phyloP scores from a whole-genome alignment of 495 filamentous ascomycete genomes.

The Podospora tetraspora region DNA sequence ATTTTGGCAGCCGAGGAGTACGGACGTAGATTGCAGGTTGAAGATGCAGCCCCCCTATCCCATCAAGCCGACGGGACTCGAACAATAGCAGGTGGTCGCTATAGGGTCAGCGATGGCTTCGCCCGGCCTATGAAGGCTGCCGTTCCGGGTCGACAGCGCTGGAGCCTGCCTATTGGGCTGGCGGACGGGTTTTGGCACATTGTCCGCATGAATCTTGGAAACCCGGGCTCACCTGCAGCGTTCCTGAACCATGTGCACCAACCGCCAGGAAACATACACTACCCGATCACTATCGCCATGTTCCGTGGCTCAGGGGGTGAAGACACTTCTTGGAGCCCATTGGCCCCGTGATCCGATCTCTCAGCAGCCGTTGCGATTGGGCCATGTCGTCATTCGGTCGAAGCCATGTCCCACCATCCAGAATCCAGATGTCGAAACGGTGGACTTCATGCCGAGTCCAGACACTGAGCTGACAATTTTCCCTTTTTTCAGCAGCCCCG shows the following conservation, averaged over 20 bases:
- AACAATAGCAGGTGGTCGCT: constrained; percentile 7
- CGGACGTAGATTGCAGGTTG: constrained; percentile 2
- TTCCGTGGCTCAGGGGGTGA: not conserved
- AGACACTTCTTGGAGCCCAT: constrained; percentile 4
- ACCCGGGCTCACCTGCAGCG: constrained; percentile 10
- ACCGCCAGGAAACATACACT: constrained; percentile 3
- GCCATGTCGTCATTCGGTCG: constrained; percentile 14
- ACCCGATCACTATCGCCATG: not conserved
- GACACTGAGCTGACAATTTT: not conserved
- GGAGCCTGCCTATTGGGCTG: constrained; percentile 12
- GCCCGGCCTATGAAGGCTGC: constrained; percentile 7
- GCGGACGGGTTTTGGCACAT: constrained; percentile 9
- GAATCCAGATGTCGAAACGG: not conserved
- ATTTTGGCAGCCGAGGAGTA: constrained; percentile 1
- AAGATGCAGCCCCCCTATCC: constrained; percentile 7
- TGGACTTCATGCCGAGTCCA: too few species aligned
- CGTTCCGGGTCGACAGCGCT: constrained; percentile 10
- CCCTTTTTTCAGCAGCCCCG: not conserved
- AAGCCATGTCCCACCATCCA: not conserved
- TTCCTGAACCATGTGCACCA: constrained; percentile 2
- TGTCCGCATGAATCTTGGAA: constrained; percentile 6
- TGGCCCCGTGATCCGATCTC: constrained; percentile 9
- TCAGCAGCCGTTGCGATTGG: constrained; percentile 13
- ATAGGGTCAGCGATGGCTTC: constrained; percentile 7
- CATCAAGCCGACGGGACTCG: not conserved